phyloP scores from a whole-genome alignment of 2,329 filamentous ascomycete species.

The Apiospora arundinis region DNA sequence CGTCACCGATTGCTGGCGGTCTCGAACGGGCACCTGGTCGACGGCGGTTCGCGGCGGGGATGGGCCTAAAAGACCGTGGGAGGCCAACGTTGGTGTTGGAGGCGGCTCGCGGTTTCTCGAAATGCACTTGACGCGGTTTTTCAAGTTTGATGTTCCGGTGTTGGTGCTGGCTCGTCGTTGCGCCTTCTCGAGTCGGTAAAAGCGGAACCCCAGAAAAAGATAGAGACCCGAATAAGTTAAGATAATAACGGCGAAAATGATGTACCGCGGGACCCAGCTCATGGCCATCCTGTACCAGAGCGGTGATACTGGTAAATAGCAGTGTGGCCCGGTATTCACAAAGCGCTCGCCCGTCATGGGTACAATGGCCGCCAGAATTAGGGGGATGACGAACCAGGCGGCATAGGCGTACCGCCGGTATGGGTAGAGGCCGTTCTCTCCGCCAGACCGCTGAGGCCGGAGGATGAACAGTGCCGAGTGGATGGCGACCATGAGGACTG shows the following conservation, averaged over 20 bases:
- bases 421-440: constrained; percentile 71
- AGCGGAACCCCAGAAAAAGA: constrained; percentile 62
- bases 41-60: constrained; percentile 23
- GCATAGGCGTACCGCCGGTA: constrained; percentile 67
- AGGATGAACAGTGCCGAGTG: constrained; percentile 78
- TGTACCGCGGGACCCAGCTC: constrained; percentile 76
- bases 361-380: constrained; percentile 56
- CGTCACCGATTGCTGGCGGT: constrained; percentile 34
- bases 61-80: constrained; percentile 34
- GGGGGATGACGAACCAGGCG: constrained; percentile 62
- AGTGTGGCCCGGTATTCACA: constrained; percentile 50
- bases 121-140: constrained; percentile 25
- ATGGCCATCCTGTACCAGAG: constrained; percentile 73
- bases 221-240: constrained; percentile 74
- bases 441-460: constrained; percentile 52
- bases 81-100: constrained; percentile 33
- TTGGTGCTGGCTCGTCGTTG: constrained; percentile 37
- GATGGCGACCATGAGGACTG: constrained; percentile 74
- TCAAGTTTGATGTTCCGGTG: constrained; percentile 26
- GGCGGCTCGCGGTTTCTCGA: constrained; percentile 28
- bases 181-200: constrained; percentile 46
- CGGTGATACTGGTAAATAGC: constrained; percentile 70
- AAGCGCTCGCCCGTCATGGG: constrained; percentile 39
- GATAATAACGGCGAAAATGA: constrained; percentile 70
- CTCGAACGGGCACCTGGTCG: constrained; percentile 26